Evolutionary conservation across 2,329 filamentous ascomycete species (phyloP).

Genomic region (Aureobasidium subglaciale): DNA sequence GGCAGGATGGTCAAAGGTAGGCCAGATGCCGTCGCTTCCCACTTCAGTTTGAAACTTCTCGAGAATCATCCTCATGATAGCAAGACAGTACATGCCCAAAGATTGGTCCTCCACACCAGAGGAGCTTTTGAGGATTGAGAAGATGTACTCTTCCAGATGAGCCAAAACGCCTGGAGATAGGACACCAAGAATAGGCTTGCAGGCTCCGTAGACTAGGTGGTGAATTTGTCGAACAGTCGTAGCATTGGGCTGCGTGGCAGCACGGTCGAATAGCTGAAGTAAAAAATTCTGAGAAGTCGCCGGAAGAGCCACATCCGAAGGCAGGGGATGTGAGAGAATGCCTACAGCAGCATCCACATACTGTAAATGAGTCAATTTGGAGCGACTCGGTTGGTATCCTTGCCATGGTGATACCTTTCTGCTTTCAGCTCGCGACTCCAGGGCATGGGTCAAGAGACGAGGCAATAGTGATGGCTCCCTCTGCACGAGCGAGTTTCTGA

Average conservation of each 20-base stretch:
- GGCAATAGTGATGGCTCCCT: constrained; percentile 27
- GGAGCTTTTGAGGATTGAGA: constrained; percentile 26
- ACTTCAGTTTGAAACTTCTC: constrained; percentile 6
- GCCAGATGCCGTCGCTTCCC: constrained; percentile 6
- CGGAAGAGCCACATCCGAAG: constrained; percentile 25
- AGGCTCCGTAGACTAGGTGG: constrained; percentile 27
- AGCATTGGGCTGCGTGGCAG: constrained; percentile 22
- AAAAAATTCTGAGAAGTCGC: constrained; percentile 28
- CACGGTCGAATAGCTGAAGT: constrained; percentile 25
- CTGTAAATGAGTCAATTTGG: constrained; percentile 16
- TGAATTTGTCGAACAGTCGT: constrained; percentile 27
- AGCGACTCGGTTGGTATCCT: neutral
- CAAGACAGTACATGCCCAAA: constrained; percentile 30
- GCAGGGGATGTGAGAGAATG: constrained; percentile 26
- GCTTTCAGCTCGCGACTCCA: constrained; percentile 14
- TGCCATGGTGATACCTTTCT: neutral
- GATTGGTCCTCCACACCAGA: constrained; percentile 24
- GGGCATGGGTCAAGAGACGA: constrained; percentile 23
- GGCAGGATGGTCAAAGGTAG: neutral
- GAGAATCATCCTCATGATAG: constrained; percentile 29
- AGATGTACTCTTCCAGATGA: constrained; percentile 27
- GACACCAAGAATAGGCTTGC: constrained; percentile 24
- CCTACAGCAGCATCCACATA: constrained; percentile 23
- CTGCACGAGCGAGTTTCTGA: constrained; percentile 27
- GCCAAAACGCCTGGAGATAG: constrained; percentile 23